Evolutionary conservation across 345 rosid species (phyloP), one percentile per base, ranked within the genome.

Genomic region (Linum trigynum): DNA sequence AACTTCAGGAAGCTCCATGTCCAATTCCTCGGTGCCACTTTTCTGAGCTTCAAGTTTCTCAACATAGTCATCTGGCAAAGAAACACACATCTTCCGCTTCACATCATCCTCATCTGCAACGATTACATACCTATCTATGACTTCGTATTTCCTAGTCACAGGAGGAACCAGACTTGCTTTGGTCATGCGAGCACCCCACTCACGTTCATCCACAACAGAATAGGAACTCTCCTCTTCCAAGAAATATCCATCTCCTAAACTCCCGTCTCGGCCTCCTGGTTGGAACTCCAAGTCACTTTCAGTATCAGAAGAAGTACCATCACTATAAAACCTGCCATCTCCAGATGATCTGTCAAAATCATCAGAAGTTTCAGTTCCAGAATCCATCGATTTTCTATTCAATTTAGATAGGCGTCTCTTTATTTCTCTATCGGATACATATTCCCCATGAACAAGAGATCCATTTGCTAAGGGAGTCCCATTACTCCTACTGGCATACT

Each of bases 161-260:
- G 99, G 99, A 77, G 99, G 99, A 77, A 95, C 99, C 70, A 95
- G 82, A 76, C 99, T 82, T 48, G 83, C 95, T 77, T 91, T 89
- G 61, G 99, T 95, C 99, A 95, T 95, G 66, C 99, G 99, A 45
- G 97, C 97, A 78, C 99, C 99, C 99, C 99, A 95, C 78, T 95
- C 99, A 63, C 99, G 97, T 63, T 95, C 99, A 72, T 89, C 99
- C 11, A 70, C 68, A 68, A 81, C 72, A 66, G 83, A 74, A 76
- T 86, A 90, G 51, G 80, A 75, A 65, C 81, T 71, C 63, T 85
- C 95, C 48, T 86, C 92, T 12, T 74, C 81, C 65, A 77, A 65
- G 68, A 77, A 72, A 80, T 74, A 86, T 74, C 85, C 81, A 71
- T 78, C 86, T 59, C 77, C 86, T 39, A 83, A 80, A 62, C 84